Evolutionary conservation across 2,329 filamentous ascomycete species (phyloP).

Genomic region (Neofusicoccum sp.): DNA sequence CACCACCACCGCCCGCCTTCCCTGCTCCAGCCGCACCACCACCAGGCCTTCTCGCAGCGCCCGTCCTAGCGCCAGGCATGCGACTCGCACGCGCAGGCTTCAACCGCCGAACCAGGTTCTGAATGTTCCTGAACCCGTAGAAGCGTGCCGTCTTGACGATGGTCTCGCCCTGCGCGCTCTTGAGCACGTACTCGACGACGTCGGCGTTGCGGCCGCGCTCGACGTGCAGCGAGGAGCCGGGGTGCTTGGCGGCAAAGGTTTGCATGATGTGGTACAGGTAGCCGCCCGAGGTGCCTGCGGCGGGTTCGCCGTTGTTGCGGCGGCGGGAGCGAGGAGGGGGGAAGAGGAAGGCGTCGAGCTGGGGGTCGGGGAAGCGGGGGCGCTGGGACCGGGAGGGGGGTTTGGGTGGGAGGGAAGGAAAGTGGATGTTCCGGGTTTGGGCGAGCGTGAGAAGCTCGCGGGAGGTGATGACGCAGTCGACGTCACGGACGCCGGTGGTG

Average conservation of each 20-base stretch:
- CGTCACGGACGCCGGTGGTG: slow-evolving; percentile 64
- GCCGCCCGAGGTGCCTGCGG: slow-evolving; percentile 74
- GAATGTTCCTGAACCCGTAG: slow-evolving; percentile 97
- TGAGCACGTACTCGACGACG: slow-evolving; percentile 80
- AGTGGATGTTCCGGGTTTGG: slow-evolving; percentile 72
- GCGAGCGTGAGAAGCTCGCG: slow-evolving; percentile 91
- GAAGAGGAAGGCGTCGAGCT: slow-evolving; percentile 72
- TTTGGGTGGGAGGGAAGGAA: slow-evolving; percentile 67
- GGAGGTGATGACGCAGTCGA: slow-evolving; percentile 97
- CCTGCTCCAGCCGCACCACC: slow-evolving; percentile 63
- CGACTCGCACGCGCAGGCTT: slow-evolving; percentile 74
- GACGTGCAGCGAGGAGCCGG: slow-evolving; percentile 67
- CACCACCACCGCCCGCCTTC: slow-evolving; percentile 55
- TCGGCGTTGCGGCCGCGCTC: slow-evolving; percentile 83
- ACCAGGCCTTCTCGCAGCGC: slow-evolving; percentile 59
- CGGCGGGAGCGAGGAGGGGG: slow-evolving; percentile 44
- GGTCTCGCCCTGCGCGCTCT: slow-evolving; percentile 44
- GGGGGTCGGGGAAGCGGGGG: slow-evolving; percentile 69
- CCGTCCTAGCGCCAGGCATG: slow-evolving; percentile 32
- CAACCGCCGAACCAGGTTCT: slow-evolving; percentile 89
- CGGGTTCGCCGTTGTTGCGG: slow-evolving; percentile 38
- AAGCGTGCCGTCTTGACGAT: slow-evolving; percentile 65
- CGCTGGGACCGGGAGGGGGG: slow-evolving; percentile 49
- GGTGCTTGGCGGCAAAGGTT: slow-evolving; percentile 67
- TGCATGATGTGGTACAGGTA: slow-evolving; percentile 83